These are phyloP conservation scores for Paxillus involutus DNA, from an alignment of 768 basidiomycete genomes.

Conservation along the genomic window DNA sequence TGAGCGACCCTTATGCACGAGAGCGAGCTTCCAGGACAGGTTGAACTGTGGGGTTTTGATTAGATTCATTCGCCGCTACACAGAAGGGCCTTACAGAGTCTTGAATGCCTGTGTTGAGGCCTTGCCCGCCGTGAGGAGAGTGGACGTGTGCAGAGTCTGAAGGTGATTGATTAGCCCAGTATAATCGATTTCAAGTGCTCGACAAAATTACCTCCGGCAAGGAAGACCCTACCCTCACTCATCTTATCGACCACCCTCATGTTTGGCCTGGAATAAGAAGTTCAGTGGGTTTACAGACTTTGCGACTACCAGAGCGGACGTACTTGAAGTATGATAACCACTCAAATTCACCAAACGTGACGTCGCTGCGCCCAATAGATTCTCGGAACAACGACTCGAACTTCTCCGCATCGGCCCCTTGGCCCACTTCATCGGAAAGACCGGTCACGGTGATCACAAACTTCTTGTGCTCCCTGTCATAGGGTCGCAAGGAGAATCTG, in stretches of 20 bases:
- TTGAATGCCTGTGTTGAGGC: slow-evolving; percentile 18
- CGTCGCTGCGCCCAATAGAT: neutral
- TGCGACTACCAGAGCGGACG: neutral
- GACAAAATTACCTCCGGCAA: slow-evolving; percentile 11
- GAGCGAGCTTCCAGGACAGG: slow-evolving; percentile 32
- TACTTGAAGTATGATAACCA: neutral
- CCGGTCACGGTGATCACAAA: neutral
- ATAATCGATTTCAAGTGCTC: neutral
- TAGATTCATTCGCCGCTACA: neutral
- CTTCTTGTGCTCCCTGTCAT: neutral
- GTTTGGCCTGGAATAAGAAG: slow-evolving; percentile 9
- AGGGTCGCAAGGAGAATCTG: neutral
- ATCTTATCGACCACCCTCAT: slow-evolving; percentile 12
- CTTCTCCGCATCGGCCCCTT: neutral
- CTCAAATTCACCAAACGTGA: neutral
- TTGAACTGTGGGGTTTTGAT: slow-evolving; percentile 17
- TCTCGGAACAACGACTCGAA: neutral
- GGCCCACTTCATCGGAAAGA: neutral
- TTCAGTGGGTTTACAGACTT: neutral
- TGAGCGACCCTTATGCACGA: slow-evolving; percentile 20
- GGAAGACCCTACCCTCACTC: slow-evolving; percentile 11
- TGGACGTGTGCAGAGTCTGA: slow-evolving; percentile 12
- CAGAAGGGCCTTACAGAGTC: slow-evolving; percentile 10
- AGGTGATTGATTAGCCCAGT: neutral
- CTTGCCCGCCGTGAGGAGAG: slow-evolving; percentile 9